phyloP scores from a whole-genome alignment of 2,329 filamentous ascomycete genomes.

The Didymella lethalis region DNA sequence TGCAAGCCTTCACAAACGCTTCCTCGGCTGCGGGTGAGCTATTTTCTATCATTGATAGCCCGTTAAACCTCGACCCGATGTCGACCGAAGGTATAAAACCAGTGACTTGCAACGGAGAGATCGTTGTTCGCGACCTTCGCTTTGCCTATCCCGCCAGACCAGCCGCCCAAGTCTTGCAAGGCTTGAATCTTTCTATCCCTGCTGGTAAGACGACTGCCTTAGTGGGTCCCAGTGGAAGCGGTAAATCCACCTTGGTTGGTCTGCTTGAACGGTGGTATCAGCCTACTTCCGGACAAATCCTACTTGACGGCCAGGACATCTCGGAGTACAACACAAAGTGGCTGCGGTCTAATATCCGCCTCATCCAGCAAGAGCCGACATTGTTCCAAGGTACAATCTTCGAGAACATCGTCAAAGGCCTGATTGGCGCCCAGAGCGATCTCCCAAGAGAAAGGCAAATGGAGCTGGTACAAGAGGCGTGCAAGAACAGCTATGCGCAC shows the following conservation, averaged over 20 bases:
- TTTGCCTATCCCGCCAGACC: constrained; percentile 92
- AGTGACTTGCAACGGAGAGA: constrained; percentile 71
- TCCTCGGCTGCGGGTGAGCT: constrained; percentile 25
- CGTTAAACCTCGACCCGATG: constrained; percentile 73
- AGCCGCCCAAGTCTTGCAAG: constrained; percentile 65
- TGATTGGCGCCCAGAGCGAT: constrained; percentile 70
- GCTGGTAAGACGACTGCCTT: constrained; percentile 75
- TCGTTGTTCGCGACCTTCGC: constrained; percentile 92
- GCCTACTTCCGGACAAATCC: constrained; percentile 52
- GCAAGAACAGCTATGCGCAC: constrained; percentile 78
- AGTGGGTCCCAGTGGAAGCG: constrained; percentile 76
- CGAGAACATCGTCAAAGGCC: constrained; percentile 83
- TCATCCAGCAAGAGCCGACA: constrained; percentile 91
- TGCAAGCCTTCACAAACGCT: constrained; percentile 68
- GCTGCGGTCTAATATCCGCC: constrained; percentile 86
- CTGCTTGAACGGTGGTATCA: constrained; percentile 92
- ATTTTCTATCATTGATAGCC: constrained; percentile 70
- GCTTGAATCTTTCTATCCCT: constrained; percentile 55
- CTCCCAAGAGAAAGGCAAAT: constrained; percentile 7
- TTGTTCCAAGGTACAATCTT: constrained; percentile 88
- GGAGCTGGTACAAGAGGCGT: constrained; percentile 12
- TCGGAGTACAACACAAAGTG: constrained; percentile 81
- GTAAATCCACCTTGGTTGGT: constrained; percentile 89
- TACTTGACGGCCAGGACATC: constrained; percentile 63
- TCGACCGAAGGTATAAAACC: constrained; percentile 12